Evolutionary conservation across 1,284 basidiomycete genomes (phyloP).

Genomic region (Rhizoctonia solani): DNA sequence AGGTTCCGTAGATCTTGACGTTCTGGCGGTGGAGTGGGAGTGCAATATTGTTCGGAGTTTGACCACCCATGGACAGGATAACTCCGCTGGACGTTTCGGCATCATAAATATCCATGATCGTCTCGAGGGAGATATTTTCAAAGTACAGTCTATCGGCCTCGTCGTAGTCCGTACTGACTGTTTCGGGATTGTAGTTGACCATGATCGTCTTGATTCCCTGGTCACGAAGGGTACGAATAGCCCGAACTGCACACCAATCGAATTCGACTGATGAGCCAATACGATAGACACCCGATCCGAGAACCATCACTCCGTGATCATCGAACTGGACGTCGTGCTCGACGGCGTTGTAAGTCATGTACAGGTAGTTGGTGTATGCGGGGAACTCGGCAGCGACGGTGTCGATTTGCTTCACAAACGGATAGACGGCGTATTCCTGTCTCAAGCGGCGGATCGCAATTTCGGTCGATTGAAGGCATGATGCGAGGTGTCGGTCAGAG

Average conservation of each 20-base stretch:
- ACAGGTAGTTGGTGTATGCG: constrained; percentile 97
- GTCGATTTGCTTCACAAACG: constrained; percentile 98
- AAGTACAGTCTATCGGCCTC: constrained; percentile 98
- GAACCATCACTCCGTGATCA: constrained; percentile 94
- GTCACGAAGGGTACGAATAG: constrained; percentile 92
- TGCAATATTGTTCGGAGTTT: constrained; percentile 98
- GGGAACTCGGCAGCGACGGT: constrained; percentile 99
- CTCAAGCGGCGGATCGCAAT: constrained; percentile 86
- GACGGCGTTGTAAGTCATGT: constrained; percentile 95
- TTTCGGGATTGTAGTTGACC: constrained; percentile 99
- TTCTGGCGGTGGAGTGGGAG: constrained; percentile 92
- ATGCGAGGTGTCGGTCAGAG: constrained; percentile 89
- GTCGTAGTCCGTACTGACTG: constrained; percentile 98
- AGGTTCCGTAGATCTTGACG: constrained; percentile 97
- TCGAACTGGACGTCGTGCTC: constrained; percentile 90
- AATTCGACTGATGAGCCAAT: constrained; percentile 99
- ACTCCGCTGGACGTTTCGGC: constrained; percentile 86
- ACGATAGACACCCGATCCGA: constrained; percentile 97
- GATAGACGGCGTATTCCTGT: constrained; percentile 80
- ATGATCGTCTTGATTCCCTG: constrained; percentile 96
- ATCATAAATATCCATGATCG: constrained; percentile 97
- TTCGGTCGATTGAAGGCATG: constrained; percentile 81
- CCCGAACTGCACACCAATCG: constrained; percentile 99
- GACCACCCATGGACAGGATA: constrained; percentile 97
- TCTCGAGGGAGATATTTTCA: constrained; percentile 97